Evolutionary conservation across 768 basidiomycete genomes (phyloP).

Genomic region (Naganishia antarctica): DNA sequence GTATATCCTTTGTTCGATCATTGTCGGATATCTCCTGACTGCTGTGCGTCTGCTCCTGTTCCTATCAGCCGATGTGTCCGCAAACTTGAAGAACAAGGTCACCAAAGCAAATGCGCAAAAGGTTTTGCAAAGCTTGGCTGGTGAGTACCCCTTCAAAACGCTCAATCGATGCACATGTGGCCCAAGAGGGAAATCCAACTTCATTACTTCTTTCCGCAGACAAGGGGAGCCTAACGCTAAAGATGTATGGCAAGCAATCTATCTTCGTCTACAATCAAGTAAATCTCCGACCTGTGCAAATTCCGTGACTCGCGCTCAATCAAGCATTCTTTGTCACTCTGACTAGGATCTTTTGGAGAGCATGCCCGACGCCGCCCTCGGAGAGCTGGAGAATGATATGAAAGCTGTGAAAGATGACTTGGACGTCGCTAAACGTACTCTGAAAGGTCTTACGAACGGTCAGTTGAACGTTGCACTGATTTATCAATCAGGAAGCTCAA

Average conservation of each 20-base stretch:
- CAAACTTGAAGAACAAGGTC: slow-evolving; percentile 83
- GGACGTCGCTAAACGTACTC: slow-evolving; percentile 53
- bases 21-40: neutral
- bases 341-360: slow-evolving; percentile 61
- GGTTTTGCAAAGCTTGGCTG: slow-evolving; percentile 67
- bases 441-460: slow-evolving; percentile 55
- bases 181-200: too few relatives aligned
- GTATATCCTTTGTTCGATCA: slow-evolving; percentile 34
- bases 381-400: slow-evolving; percentile 54
- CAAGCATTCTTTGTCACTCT: slow-evolving; percentile 1
- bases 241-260: slow-evolving; percentile 77
- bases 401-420: slow-evolving; percentile 33
- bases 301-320: neutral
- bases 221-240: slow-evolving; percentile 73
- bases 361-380: slow-evolving; percentile 61
- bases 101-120: slow-evolving; percentile 80
- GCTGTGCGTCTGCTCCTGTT: neutral
- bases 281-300: neutral
- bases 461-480: slow-evolving; percentile 46
- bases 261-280: slow-evolving; percentile 75
- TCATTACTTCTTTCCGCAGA: slow-evolving; percentile 51
- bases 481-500: neutral
- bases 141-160: too few relatives aligned
- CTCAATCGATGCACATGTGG: too few relatives aligned
- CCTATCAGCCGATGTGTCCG: slow-evolving; percentile 69